Evolutionary conservation across 2,329 filamentous ascomycete genomes (phyloP), one percentile per base, ranked within the genome.

Genomic region (Pyricularia sp.): DNA sequence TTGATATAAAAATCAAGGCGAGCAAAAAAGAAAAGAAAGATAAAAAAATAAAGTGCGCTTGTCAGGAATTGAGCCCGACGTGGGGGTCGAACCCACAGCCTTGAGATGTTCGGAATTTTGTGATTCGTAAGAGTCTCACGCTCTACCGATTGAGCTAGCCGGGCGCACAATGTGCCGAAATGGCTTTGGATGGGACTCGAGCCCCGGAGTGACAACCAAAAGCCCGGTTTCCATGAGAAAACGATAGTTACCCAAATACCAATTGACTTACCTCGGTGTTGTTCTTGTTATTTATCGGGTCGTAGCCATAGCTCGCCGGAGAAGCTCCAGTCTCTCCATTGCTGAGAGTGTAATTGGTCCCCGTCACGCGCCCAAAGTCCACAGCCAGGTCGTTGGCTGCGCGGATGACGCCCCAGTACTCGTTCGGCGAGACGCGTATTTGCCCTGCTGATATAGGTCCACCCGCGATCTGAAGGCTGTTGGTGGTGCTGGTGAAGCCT

Each of bases 311-410:
- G 2, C 70, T 69, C 1, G 79, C 81, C 0, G 81, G 78, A 0
- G 72, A 71, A 0, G 81, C 76, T 2, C 73, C 76, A 3, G 69
- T 72, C 69, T 79, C 74, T 14, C 82, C 83, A 33, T 86, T 86
- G 73, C 84, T 84, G 4, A 88, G 78, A 0, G 87, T 86, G 69
- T 88, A 85, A 76, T 90, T 90, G 30, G 79, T 83, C 10, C 89
- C 88, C 0, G 88, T 91, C 4, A 92, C 88, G n/a, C 87, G 85
- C 20, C 89, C 89, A 78, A 92, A 90, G 76, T 92, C 90, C 4
- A 81, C 74, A 0, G 88, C 88, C 11, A 92, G 82, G 76, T 92
- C 90, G 58, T 87, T 82, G 0, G 88, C 90, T 5, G 88, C 88
- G 30, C 89, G 84, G 68, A 91, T 82, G 0, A 92, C 90, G 69